A percentile compares a stretch with the other conserved stretches of the same genome.
phyloP scores from a whole-genome alignment of 2,329 filamentous ascomycete species.

The Cladosporium sp. region DNA sequence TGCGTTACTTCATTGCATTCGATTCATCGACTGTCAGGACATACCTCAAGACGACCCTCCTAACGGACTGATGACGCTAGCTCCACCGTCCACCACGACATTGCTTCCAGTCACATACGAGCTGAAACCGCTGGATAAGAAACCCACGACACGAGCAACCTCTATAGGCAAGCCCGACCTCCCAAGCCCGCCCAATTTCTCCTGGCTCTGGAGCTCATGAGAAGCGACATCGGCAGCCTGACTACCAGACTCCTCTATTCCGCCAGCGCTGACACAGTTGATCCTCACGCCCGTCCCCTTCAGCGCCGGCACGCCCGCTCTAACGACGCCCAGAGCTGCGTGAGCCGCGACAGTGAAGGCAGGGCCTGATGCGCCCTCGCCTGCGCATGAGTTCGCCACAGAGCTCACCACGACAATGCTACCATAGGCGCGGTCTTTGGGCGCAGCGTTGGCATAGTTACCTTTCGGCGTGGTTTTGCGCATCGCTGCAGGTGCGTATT shows the following conservation, averaged over 20 bases:
- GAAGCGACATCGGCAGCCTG: slow-evolving; percentile 41
- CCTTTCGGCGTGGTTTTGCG: slow-evolving; percentile 50
- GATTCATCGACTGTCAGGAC: no score
- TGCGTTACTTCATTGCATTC: no score
- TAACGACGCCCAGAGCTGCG: slow-evolving; percentile 56
- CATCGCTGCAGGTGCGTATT: slow-evolving; percentile 60
- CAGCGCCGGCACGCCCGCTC: slow-evolving; percentile 50
- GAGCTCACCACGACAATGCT: slow-evolving; percentile 56
- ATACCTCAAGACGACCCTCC: slow-evolving; percentile 13
- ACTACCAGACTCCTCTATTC: slow-evolving; percentile 44
- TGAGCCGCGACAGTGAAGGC: slow-evolving; percentile 56
- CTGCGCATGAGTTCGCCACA: slow-evolving; percentile 46
- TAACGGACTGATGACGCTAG: slow-evolving; percentile 33
- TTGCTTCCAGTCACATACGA: slow-evolving; percentile 58
- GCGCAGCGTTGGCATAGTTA: slow-evolving; percentile 54
- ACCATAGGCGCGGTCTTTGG: slow-evolving; percentile 55
- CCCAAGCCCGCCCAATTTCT: slow-evolving; percentile 51
- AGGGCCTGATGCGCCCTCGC: slow-evolving; percentile 55
- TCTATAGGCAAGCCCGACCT: slow-evolving; percentile 52
- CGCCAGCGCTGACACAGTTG: slow-evolving; percentile 47
- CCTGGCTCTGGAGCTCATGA: slow-evolving; percentile 37
- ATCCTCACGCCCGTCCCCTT: slow-evolving; percentile 55
- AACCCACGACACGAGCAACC: slow-evolving; percentile 55
- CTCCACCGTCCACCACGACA: slow-evolving; percentile 56
- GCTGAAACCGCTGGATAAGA: slow-evolving; percentile 57